Conservation (phyloP, 1,284 basidiomycete genomes). For the Ustilago trichophora region DNA sequence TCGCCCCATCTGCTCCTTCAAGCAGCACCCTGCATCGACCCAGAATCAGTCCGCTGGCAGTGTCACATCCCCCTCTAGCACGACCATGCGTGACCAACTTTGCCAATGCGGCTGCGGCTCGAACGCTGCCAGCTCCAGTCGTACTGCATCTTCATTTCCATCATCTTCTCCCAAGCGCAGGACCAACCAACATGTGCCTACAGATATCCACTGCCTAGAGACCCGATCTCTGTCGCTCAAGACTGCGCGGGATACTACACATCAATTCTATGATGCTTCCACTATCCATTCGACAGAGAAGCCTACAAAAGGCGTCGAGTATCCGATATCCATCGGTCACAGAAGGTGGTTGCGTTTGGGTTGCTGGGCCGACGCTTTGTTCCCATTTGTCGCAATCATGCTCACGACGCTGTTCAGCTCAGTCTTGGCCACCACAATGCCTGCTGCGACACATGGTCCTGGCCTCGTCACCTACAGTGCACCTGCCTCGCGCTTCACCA, state of each 20-base stretch:
- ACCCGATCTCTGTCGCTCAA: too few relatives aligned
- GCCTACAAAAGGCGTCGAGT: too few relatives aligned
- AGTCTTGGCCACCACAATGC: neutral
- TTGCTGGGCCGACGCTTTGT: neutral
- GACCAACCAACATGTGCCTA: neutral
- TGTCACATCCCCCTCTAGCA: too few relatives aligned
- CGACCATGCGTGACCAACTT: slow-evolving; percentile 13
- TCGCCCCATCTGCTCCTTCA: neutral
- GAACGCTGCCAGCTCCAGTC: slow-evolving; percentile 31
- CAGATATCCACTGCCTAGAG: too few relatives aligned
- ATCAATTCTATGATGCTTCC: too few relatives aligned
- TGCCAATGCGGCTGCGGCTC: slow-evolving; percentile 29
- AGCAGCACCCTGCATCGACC: too few relatives aligned
- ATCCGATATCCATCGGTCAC: too few relatives aligned
- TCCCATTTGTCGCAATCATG: slow-evolving; percentile 2
- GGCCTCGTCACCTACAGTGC: neutral
- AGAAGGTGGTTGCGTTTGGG: neutral
- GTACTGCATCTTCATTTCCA: neutral
- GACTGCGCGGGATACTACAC: too few relatives aligned
- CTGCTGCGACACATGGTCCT: slow-evolving; percentile 2
- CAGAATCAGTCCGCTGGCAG: too few relatives aligned
- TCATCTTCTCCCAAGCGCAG: neutral
- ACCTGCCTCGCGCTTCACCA: neutral
- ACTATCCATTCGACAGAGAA: too few relatives aligned
- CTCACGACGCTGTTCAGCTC: slow-evolving; percentile 3